Percentiles rank a stretch among this genome's conserved stretches.
phyloP scores from a whole-genome alignment of 164 flowering plant genomes.

The Chimonanthus praecox region DNA sequence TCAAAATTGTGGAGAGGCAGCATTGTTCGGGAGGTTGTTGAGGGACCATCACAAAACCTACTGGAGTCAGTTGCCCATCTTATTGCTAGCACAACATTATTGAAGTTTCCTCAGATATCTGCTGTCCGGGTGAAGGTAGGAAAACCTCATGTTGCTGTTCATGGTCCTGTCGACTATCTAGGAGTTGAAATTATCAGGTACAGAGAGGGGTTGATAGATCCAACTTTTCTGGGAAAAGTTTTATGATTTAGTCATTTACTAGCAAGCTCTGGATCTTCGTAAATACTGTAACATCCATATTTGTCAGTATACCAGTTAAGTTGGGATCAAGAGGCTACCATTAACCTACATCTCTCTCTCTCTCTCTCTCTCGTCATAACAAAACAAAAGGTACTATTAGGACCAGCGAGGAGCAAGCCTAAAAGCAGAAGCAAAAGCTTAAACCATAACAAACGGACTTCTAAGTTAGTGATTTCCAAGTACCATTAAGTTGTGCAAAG shows the following conservation, averaged over 20 bases:
- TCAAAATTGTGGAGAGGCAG: constrained; percentile 27
- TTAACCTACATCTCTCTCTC: no score
- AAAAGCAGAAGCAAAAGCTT: no score
- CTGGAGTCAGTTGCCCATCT: constrained; percentile 75
- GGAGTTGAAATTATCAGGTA: constrained; percentile 69
- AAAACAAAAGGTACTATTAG: no score
- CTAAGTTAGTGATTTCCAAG: no score
- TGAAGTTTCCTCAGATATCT: constrained; percentile 47
- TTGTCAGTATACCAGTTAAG: no score
- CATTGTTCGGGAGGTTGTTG: constrained; percentile 56
- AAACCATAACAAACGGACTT: no score
- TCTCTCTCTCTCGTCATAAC: no score
- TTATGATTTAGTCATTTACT: not conserved
- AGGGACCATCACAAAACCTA: constrained; percentile 68
- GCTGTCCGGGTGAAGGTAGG: constrained; percentile 70
- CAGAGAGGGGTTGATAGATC: constrained; percentile 15
- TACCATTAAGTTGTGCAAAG: no score
- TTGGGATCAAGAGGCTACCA: no score
- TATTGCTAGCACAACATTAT: constrained; percentile 54
- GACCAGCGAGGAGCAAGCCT: no score
- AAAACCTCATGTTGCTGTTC: constrained; percentile 89
- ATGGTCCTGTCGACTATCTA: constrained; percentile 68
- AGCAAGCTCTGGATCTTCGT: no score
- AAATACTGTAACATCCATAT: no score
- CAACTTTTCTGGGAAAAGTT: not conserved